Base-by-base conservation (phyloP, 225 moss, liverwort and hornwort genomes). In the Marchantia paleacea region DNA sequence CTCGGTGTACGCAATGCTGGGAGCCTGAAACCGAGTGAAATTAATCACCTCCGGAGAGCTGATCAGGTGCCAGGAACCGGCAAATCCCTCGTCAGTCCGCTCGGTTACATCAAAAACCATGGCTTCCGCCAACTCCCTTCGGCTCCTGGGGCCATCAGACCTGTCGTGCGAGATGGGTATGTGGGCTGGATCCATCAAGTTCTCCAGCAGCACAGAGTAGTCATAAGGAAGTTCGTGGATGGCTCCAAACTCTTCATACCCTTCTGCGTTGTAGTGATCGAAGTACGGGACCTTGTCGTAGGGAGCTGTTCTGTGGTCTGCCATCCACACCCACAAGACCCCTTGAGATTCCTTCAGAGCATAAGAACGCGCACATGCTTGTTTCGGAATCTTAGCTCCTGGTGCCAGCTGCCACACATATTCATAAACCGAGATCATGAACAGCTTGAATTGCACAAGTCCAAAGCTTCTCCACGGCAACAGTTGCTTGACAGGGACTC, bases 291-390 rank as follows among this genome's bases (percentile, higher is more conserved):
- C 48, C 72, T 94, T 90, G 63, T 69, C 78, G 0, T 80, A 68
- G 15, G 91, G 92, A 19, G 91, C 90, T n/a, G 85, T 85, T 19
- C 77, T 76, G 20, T 65, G 79, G 39, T 86, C 90, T 3, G 82
- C 96, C 88, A 96, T 81, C 96, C 96, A 96, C 64, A 89, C 95
- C 92, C 93, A 95, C 26, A 93, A 79, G 75, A 93, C 91, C 11
- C 85, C 95, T 55, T 95, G 95, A 25, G 92, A 93, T 51, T 92
- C 90, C 80, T 89, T 89, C 82, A 91, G 63, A 1, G 86, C 81
- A 28, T 92, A 95, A 12, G 93, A 75, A 12, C 89, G 89, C 20
- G 87, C 87, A 82, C 95, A 95, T 24, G 95, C 93, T 25, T 79
- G 88, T 79, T 87, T 90, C 0, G 95, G 95, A 24, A 95, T 92